These are phyloP conservation scores for Candida ponderosae DNA, from an alignment of 805 yeast genomes.

Conservation along the genomic window DNA sequence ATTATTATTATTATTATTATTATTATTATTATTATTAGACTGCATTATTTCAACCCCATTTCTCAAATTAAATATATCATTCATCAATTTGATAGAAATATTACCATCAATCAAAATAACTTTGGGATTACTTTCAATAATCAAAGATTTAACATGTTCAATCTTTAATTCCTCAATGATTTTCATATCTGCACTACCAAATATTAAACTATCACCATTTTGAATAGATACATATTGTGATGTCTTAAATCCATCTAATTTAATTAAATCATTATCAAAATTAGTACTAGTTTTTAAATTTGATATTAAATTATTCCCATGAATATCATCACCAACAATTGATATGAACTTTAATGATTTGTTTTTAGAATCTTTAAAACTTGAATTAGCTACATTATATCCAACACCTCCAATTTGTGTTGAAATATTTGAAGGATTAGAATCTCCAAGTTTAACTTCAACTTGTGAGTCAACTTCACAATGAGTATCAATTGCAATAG, in stretches of 20 bases:
- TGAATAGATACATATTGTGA: slow-evolving; percentile 75
- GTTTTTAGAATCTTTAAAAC: slow-evolving; percentile 27
- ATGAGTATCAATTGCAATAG: slow-evolving; percentile 69
- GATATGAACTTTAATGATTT: slow-evolving; percentile 40
- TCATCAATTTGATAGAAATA: slow-evolving; percentile 36
- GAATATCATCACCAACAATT: slow-evolving; percentile 50
- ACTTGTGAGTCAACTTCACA: slow-evolving; percentile 32
- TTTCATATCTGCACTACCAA: slow-evolving; percentile 86
- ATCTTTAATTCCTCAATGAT: slow-evolving; percentile 45
- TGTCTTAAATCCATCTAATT: slow-evolving; percentile 26
- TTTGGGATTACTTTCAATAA: slow-evolving; percentile 36
- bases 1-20: no score
- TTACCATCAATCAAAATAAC: slow-evolving; percentile 64
- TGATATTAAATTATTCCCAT: slow-evolving; percentile 35
- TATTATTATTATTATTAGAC: no score
- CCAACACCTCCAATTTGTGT: slow-evolving; percentile 81
- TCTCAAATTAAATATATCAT: slow-evolving; percentile 25
- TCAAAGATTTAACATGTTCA: slow-evolving; percentile 31
- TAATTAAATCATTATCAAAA: slow-evolving; percentile 20
- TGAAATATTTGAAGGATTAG: slow-evolving; percentile 59
- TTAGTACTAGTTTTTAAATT: no score
- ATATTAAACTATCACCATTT: slow-evolving; percentile 48
- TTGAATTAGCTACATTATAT: slow-evolving; percentile 66
- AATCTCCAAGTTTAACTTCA: slow-evolving; percentile 39
- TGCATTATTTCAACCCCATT: slow-evolving; percentile 1